Conservation (phyloP, 2,329 filamentous ascomycete species). For the Botrytis pseudocinerea region DNA sequence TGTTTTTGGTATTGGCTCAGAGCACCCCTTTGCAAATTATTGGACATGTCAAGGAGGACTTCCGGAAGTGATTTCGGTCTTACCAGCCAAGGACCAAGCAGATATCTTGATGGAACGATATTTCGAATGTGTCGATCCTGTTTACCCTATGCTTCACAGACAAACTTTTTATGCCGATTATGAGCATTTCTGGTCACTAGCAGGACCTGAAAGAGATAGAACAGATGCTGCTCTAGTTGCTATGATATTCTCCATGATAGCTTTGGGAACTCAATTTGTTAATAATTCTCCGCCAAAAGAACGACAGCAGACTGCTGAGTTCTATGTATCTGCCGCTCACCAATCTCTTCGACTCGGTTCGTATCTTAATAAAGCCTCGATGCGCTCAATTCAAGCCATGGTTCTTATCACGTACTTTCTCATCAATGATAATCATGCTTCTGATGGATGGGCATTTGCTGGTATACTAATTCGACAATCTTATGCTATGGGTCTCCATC, state of each 20-base stretch:
- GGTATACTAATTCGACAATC: conserved; percentile 76
- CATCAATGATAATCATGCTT: conserved; percentile 83
- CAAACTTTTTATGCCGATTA: conserved; percentile 77
- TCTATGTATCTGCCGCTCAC: conserved; percentile 78
- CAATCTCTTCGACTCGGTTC: conserved; percentile 74
- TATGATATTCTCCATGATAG: conserved; percentile 74
- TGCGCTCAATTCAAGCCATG: conserved; percentile 77
- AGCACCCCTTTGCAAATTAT: conserved; percentile 80
- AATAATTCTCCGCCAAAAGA: conserved; percentile 54
- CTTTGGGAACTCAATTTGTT: conserved; percentile 77
- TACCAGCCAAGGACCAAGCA: conserved; percentile 74
- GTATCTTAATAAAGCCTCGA: conserved; percentile 72
- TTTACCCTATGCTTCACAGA: conserved; percentile 78
- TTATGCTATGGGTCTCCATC: conserved; percentile 78
- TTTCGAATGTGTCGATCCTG: conserved; percentile 72
- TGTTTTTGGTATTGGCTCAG: conserved; percentile 77
- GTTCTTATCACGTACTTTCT: conserved; percentile 80
- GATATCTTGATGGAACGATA: conserved; percentile 67
- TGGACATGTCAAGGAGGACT: conserved; percentile 79
- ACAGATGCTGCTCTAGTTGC: conserved; percentile 70
- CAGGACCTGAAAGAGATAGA: conserved; percentile 55
- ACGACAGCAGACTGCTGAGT: conserved; percentile 74
- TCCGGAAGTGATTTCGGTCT: conserved; percentile 70
- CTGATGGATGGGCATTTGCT: conserved; percentile 79
- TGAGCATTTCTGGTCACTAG: conserved; percentile 72